These are phyloP conservation scores for Boletus fagicola DNA, from an alignment of 768 basidiomycete genomes.

Conservation along the genomic window DNA sequence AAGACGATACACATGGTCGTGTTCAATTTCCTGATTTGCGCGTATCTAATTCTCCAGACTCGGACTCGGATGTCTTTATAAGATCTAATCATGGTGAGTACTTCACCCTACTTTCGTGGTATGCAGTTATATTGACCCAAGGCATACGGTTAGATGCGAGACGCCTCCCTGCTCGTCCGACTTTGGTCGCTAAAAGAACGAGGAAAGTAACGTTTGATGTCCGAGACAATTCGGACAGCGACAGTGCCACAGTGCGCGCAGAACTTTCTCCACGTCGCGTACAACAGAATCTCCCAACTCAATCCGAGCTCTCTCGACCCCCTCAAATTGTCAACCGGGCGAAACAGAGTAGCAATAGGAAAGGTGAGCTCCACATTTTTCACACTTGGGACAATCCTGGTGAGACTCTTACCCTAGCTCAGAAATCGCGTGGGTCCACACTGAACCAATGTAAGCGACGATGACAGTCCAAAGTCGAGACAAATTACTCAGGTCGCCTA, in stretches of 20 bases:
- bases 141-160: constrained; percentile 5
- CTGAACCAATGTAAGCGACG: constrained; percentile 14
- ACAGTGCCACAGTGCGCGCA: constrained; percentile 14
- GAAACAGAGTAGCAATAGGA: constrained; percentile 3
- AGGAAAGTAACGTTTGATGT: constrained; percentile 19
- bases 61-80: constrained; percentile 12
- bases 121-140: background rate
- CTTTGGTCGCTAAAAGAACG: background rate
- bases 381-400: background rate
- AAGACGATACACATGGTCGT: background rate
- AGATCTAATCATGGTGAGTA: constrained; percentile 1
- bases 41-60: constrained; percentile 11
- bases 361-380: constrained; percentile 1
- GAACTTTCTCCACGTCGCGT: constrained; percentile 3
- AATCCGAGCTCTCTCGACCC: background rate
- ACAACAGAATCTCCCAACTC: background rate
- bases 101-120: background rate
- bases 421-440: constrained; percentile 1
- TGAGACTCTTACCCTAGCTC: constrained; percentile 6
- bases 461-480: background rate
- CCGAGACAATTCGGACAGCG: constrained; percentile 11
- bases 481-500: constrained; percentile 1
- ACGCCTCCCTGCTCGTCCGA: background rate
- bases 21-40: background rate
- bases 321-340: background rate